Base-by-base conservation (phyloP, 2,329 filamentous ascomycete genomes). In the Gliomastix tumulicola region DNA sequence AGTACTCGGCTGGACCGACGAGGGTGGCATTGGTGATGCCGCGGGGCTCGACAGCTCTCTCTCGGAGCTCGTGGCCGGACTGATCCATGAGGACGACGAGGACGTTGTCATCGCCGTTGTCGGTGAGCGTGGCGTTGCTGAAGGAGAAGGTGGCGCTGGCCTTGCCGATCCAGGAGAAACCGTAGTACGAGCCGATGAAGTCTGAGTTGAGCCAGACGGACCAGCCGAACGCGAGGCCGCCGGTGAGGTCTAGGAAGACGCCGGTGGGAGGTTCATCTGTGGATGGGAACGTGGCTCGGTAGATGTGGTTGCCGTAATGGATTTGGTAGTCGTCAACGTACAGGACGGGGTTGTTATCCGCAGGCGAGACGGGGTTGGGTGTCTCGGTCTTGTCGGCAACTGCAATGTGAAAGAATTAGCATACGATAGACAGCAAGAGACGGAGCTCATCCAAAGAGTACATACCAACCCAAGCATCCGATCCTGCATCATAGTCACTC, bases 21-120 rank as follows among this genome's bases (percentile, higher is more conserved):
- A 76, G 64, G 2, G 65, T 71, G 1, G 71, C 72, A 21, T 69
- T 67, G 32, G 62, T 61, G 44, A 77, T 75, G 5, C 74, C 74
- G 30, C 72, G 57, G 8, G 69, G 62, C 13, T 68, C 62, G 5
- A 66, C 56, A 6, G 69, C 69, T 1, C 58, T 62, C 2, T 60
- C 59, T 1, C 66, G 68, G 19, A 74, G 62, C 34, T 78, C 75
- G 47, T 80, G 73, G 9, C 76, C 76, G 15, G 71, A 75, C 54
- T 79, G 68, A 46, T 81, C 72, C 52, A 76, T 70, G 18, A 79
- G 57, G 4, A 79, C 55, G n/a, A 77, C 63, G 6, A 79, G 57
- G 3, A 70, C 51, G 38, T 76, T 74, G 1, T 62, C 52, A 7
- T 28, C 44, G 1, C 45, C 49, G 1, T 59, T 55, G 1, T 53